Conservation (phyloP, 2,329 filamentous ascomycete species). For the Colletotrichum sp. region DNA sequence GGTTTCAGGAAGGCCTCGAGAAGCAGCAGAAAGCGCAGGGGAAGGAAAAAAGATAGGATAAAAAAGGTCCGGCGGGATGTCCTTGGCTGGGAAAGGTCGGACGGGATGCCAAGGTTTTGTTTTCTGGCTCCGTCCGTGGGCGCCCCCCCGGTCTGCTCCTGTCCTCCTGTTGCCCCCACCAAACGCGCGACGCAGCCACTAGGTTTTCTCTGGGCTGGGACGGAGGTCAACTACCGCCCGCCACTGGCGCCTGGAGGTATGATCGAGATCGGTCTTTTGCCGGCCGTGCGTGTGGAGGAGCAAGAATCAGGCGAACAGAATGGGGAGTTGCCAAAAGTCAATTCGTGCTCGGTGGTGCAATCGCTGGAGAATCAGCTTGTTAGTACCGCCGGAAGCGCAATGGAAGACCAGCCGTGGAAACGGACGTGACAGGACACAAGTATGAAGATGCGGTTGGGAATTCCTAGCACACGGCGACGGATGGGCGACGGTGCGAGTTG, state of each 20-base stretch:
- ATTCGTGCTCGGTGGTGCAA: not conserved
- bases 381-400: not conserved
- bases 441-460: not conserved
- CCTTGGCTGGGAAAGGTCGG: not conserved
- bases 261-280: constrained; percentile 7
- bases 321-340: not conserved
- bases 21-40: not conserved
- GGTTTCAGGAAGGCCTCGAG: constrained; percentile 13
- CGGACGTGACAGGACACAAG: not conserved
- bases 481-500: not conserved
- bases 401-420: not conserved
- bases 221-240: constrained; percentile 2
- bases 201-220: not conserved
- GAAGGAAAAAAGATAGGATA: not conserved
- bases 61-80: not conserved
- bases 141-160: not conserved
- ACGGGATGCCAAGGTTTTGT: constrained; percentile 18
- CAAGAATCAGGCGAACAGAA: not conserved
- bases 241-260: not conserved
- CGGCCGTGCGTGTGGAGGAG: not conserved
- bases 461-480: not conserved
- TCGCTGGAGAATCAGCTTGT: not conserved
- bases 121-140: constrained; percentile 1
- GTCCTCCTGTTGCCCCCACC: not conserved
- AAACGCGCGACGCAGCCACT: not conserved